phyloP scores from a whole-genome alignment of 371 early-diverging fungal species.

The Mortierella sp. region DNA sequence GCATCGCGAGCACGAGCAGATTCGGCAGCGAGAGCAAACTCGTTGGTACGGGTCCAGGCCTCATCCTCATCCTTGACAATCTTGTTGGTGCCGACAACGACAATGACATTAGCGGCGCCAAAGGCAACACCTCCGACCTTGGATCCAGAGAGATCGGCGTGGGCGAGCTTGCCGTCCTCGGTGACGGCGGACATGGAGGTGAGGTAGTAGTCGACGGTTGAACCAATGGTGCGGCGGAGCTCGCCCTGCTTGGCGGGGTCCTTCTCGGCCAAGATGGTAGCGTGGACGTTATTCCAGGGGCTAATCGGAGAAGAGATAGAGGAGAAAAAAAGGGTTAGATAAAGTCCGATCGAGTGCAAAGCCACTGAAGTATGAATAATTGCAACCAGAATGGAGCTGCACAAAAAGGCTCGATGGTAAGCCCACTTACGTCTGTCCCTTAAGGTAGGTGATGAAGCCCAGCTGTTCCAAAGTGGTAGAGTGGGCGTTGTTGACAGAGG shows the following conservation, averaged over 20 bases:
- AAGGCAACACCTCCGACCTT: slow-evolving; percentile 57
- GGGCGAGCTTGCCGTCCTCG: slow-evolving; percentile 54
- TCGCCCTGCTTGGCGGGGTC: slow-evolving; percentile 50
- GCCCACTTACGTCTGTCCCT: slow-evolving; percentile 48
- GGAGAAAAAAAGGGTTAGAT: not conserved
- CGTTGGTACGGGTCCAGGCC: slow-evolving; percentile 55
- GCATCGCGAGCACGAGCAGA: slow-evolving; percentile 60
- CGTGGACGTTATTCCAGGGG: slow-evolving; percentile 55
- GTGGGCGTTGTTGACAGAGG: slow-evolving; percentile 58
- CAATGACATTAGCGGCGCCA: slow-evolving; percentile 54
- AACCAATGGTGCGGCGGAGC: slow-evolving; percentile 50
- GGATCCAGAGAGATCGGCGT: slow-evolving; percentile 58
- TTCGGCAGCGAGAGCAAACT: slow-evolving; percentile 55
- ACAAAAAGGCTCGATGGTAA: not conserved
- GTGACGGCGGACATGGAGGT: slow-evolving; percentile 55
- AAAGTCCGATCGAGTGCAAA: not conserved
- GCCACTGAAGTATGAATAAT: not conserved
- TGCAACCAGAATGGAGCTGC: too few relatives aligned
- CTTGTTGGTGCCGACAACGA: slow-evolving; percentile 60
- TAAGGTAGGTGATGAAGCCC: slow-evolving; percentile 60
- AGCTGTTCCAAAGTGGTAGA: slow-evolving; percentile 61
- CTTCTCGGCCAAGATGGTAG: slow-evolving; percentile 52
- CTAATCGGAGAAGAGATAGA: not conserved
- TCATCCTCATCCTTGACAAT: slow-evolving; percentile 60
- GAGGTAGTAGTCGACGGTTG: slow-evolving; percentile 57